Base-by-base conservation (phyloP, 257 asterid genomes). In the Lithospermum erythrorhizon region DNA sequence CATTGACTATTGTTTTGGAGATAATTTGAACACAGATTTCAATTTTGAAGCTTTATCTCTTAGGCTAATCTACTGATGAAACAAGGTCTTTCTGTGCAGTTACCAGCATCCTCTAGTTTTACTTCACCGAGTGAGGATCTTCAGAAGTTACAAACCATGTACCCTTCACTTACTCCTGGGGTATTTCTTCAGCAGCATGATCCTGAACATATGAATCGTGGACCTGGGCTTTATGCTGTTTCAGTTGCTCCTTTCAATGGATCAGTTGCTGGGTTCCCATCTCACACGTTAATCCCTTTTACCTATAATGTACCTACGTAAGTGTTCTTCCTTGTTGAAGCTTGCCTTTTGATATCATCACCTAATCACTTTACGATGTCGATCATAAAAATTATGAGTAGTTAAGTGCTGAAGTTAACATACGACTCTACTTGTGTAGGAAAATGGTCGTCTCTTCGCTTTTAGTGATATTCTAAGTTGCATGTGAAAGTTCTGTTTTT, bases 141-240 rank as follows among this genome's bases (percentile, higher is more conserved):
- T 61, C 77, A 64, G 68, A 70, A 15, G 64, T 55, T 67, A 54
- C 81, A 71, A n/a, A 14, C 62, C 25, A 62, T 70, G 79, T 65
- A 70, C 60, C 79, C 79, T 30, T 58, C 62, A 21, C 70, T 61
- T 25, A 59, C 65, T 66, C 79, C 79, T 59, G 72, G 75, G 8
- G 15, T 69, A 59, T 51, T 23, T 22, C 61, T 52, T 35, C 53
- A 49, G 60, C 82, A 73, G 53, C 79, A 65, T 59, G 63, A 60
- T 53, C 86, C 81, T 70, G 98, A 88, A 65, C 87, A 68, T 80
- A 70, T 77, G 59, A 82, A 82, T 70, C 89, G 65, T 68, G 97
- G 97, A 29, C 94, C 87, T 32, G 98, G 98, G 57, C 81, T 91
- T 29, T 91, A 91, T 80, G 98, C 97, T 64, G 95, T 91, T 70